Evolutionary conservation across 2,329 filamentous ascomycete genomes (phyloP).

Genomic region (Fusarium scirpi): DNA sequence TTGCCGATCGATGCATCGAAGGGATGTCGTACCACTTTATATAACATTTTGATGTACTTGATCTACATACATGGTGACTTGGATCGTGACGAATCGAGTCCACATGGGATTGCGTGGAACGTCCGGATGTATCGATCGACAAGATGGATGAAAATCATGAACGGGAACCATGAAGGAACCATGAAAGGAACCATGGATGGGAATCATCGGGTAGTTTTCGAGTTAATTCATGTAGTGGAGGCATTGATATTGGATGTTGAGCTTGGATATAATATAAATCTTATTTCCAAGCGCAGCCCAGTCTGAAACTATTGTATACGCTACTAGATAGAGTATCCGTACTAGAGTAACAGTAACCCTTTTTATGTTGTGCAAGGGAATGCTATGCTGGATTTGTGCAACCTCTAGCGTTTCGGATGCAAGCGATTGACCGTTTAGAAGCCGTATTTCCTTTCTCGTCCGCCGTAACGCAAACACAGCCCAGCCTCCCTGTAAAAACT

Average conservation of each 20-base stretch:
- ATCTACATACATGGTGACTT: slow-evolving; percentile 19
- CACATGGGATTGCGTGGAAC: slow-evolving; percentile 19
- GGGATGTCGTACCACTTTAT: slow-evolving; percentile 18
- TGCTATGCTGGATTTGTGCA: slow-evolving; percentile 19
- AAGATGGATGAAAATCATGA: background rate
- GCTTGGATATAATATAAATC: slow-evolving; percentile 6
- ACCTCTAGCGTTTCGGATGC: slow-evolving; percentile 10
- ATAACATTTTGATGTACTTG: slow-evolving; percentile 12
- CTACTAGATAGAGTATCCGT: background rate
- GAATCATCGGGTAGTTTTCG: background rate
- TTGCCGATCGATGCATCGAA: slow-evolving; percentile 20
- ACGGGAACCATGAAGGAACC: background rate
- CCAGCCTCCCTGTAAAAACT: slow-evolving; percentile 23
- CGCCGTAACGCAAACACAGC: slow-evolving; percentile 16
- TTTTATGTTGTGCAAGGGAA: slow-evolving; percentile 13
- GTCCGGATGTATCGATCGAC: slow-evolving; percentile 8
- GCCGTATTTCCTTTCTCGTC: slow-evolving; percentile 13
- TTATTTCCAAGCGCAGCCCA: background rate
- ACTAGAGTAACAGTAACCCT: background rate
- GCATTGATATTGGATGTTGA: slow-evolving; percentile 1
- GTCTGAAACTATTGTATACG: background rate
- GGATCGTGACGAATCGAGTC: slow-evolving; percentile 1
- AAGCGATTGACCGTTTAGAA: slow-evolving; percentile 21
- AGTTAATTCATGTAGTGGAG: background rate
- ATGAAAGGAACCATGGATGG: background rate